These are phyloP conservation scores for Apiotrichum domesticum DNA, from an alignment of 1,284 basidiomycete species.

Conservation along the genomic window DNA sequence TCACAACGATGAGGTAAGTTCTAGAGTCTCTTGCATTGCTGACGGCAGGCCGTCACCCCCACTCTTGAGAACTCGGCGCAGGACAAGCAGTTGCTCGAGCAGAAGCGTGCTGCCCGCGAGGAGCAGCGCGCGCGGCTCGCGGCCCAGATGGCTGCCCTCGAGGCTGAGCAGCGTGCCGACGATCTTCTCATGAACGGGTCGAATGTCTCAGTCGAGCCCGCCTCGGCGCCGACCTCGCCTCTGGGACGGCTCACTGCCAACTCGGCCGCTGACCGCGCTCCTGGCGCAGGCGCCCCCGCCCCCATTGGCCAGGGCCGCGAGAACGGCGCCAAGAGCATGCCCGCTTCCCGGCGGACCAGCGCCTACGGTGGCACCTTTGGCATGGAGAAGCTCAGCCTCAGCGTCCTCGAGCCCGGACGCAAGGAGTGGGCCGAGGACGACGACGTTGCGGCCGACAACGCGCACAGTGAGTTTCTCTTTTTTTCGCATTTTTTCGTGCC, in stretches of 20 bases:
- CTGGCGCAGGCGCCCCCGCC: conserved; percentile 19
- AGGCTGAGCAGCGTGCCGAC: conserved; percentile 77
- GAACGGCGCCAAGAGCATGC: conserved; percentile 48
- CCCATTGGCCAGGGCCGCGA: conserved; percentile 34
- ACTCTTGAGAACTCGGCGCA: conserved; percentile 3
- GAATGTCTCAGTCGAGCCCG: conserved; percentile 18
- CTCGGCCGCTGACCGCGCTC: conserved; percentile 12
- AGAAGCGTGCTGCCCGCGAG: conserved; percentile 77
- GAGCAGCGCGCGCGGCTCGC: conserved; percentile 84
- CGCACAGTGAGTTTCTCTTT: conserved; percentile 35
- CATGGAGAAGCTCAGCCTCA: conserved; percentile 47
- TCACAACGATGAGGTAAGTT: conserved; percentile 36
- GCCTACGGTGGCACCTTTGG: conserved; percentile 44
- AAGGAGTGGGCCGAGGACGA: conserved; percentile 39
- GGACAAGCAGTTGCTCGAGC: conserved; percentile 65
- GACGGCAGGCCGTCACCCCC: neutral
- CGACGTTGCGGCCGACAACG: conserved; percentile 43
- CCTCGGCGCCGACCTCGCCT: conserved; percentile 40
- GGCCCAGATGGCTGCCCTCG: conserved; percentile 84
- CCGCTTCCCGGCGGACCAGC: conserved; percentile 42
- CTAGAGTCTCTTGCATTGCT: no score
- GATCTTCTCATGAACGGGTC: conserved; percentile 53
- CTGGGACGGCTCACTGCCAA: conserved; percentile 12
- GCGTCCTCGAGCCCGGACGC: conserved; percentile 34
- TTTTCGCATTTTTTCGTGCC: neutral